phyloP scores from a whole-genome alignment of 148 eudicot species.

The Linanthus parryae region DNA sequence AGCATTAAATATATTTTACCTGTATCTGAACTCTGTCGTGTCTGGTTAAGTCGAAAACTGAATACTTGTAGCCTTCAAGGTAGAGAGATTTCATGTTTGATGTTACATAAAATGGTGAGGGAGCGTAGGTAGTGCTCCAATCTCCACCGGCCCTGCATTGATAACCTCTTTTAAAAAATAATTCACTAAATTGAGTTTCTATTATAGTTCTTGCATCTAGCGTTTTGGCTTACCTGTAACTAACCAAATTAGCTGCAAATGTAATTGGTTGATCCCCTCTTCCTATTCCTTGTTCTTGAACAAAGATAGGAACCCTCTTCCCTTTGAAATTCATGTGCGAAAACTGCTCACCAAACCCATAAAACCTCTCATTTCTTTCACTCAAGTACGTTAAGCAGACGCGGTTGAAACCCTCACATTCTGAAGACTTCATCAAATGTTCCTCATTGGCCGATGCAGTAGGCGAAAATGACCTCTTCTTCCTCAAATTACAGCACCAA shows the following conservation, averaged over 20 bases:
- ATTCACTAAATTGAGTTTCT: neutral
- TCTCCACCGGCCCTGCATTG: slow-evolving; percentile 88
- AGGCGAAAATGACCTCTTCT: slow-evolving; percentile 28
- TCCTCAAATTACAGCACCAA: slow-evolving; percentile 20
- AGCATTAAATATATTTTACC: slow-evolving; percentile 29
- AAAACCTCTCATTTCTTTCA: slow-evolving; percentile 74
- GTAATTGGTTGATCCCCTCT: slow-evolving; percentile 99
- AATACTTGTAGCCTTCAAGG: slow-evolving; percentile 85
- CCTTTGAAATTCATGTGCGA: slow-evolving; percentile 95
- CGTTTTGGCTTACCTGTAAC: slow-evolving; percentile 60
- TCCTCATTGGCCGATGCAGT: slow-evolving; percentile 37
- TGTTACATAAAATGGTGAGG: slow-evolving; percentile 95
- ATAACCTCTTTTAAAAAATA: slow-evolving; percentile 3
- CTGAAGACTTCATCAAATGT: slow-evolving; percentile 17
- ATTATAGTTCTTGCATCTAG: too few species aligned
- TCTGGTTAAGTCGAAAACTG: slow-evolving; percentile 72
- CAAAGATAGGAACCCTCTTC: slow-evolving; percentile 88
- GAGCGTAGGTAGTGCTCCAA: slow-evolving; percentile 98
- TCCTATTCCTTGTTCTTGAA: slow-evolving; percentile 99
- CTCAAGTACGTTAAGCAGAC: slow-evolving; percentile 69
- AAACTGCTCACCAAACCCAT: slow-evolving; percentile 95
- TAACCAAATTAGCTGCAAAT: slow-evolving; percentile 82
- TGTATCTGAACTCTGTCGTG: slow-evolving; percentile 88
- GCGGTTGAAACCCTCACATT: slow-evolving; percentile 43
- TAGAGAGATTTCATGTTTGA: slow-evolving; percentile 91